Percentiles rank a stretch among this genome's conserved stretches.
Evolutionary conservation across 306 rosid species (phyloP).

Genomic region (Prunus mongolica): DNA sequence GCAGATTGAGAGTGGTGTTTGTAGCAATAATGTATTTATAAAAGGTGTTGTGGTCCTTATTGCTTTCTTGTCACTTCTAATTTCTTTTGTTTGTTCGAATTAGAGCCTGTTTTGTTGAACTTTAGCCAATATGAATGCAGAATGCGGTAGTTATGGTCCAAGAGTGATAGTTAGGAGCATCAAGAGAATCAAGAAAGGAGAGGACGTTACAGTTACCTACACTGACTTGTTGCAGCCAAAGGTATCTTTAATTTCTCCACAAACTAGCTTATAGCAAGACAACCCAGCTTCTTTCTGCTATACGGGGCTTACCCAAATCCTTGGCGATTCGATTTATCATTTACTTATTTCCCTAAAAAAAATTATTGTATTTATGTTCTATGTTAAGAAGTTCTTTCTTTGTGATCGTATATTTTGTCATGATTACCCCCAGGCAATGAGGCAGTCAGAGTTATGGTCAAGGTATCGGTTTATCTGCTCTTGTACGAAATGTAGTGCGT

Average conservation of each 20-base stretch:
- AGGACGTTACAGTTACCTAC: constrained; percentile 69
- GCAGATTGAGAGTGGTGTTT: constrained; percentile 49
- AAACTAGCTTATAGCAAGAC: neutral
- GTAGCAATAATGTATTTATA: constrained; percentile 26
- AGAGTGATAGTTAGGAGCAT: constrained; percentile 66
- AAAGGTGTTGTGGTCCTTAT: constrained; percentile 31
- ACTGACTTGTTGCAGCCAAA: constrained; percentile 74
- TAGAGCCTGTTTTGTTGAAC: constrained; percentile 1
- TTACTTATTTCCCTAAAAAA: neutral
- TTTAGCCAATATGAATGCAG: constrained; percentile 1
- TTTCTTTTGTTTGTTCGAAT: neutral
- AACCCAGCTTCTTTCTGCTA: neutral
- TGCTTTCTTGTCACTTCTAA: neutral
- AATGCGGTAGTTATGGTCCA: constrained; percentile 43
- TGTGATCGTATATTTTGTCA: constrained; percentile 4
- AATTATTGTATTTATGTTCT: neutral
- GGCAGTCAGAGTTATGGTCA: constrained; percentile 70
- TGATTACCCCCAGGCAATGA: constrained; percentile 38
- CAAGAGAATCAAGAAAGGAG: constrained; percentile 61
- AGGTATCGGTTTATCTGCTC: constrained; percentile 62
- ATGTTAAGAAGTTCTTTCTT: neutral
- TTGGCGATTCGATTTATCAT: neutral
- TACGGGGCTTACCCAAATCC: neutral
- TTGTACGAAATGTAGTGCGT: constrained; percentile 51
- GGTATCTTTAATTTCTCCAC: constrained; percentile 25